A percentile compares a stretch with the other conserved stretches of the same genome.
Evolutionary conservation across 306 rosid species (phyloP).

Genomic region (Rosa chinensis): DNA sequence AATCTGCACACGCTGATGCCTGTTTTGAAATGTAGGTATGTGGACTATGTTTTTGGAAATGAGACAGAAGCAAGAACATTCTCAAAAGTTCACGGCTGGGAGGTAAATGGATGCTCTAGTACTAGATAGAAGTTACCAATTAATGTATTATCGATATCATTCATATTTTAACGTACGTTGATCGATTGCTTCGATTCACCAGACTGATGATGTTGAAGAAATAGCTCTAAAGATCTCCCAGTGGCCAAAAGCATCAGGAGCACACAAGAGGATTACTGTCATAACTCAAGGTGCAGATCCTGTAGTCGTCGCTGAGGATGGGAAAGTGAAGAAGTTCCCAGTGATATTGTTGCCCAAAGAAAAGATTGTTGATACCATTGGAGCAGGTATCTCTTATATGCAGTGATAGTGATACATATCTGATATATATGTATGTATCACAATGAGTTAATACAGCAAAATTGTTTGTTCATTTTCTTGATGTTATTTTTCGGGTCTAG

Average conservation of each 20-base stretch:
- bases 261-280: conserved; percentile 81
- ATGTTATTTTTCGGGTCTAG: conserved; percentile 33
- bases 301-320: conserved; percentile 89
- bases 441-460: too few species aligned
- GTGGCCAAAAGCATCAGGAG: conserved; percentile 79
- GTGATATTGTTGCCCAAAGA: conserved; percentile 72
- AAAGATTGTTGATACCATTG: conserved; percentile 86
- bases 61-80: conserved; percentile 92
- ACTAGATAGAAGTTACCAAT: neutral
- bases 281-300: conserved; percentile 95
- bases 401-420: too few species aligned
- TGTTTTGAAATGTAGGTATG: conserved; percentile 46
- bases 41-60: conserved; percentile 86
- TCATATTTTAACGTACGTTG: neutral
- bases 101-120: conserved; percentile 42
- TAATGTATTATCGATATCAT: neutral
- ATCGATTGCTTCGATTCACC: neutral
- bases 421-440: too few species aligned
- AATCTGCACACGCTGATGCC: conserved; percentile 2
- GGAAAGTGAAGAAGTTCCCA: conserved; percentile 65
- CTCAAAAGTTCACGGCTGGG: conserved; percentile 84
- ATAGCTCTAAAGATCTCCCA: conserved; percentile 81
- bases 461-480: neutral
- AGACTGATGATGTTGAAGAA: conserved; percentile 87
- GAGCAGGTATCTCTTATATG: conserved; percentile 57